Evolutionary conservation across 176 grass and related monocot genomes (phyloP).

Genomic region (Rhynchospora pubera): DNA sequence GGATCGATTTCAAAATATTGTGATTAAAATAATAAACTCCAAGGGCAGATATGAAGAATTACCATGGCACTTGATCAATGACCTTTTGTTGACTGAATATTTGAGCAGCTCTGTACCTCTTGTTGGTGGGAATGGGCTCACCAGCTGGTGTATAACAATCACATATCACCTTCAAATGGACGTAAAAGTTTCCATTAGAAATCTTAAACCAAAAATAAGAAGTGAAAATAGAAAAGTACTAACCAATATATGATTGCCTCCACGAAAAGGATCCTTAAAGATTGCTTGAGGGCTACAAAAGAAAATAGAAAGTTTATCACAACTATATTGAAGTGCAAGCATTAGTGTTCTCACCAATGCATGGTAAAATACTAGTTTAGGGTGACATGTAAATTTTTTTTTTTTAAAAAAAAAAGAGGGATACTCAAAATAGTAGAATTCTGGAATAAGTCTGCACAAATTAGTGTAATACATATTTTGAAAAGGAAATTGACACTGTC

Average conservation of each 20-base stretch:
- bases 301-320: conserved; percentile 3
- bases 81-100: conserved; percentile 85
- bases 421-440: not conserved
- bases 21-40: not conserved
- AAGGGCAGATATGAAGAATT: conserved; percentile 17
- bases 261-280: conserved; percentile 97
- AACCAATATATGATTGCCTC: conserved; percentile 94
- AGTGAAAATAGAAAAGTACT: conserved; percentile 8
- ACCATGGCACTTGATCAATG: conserved; percentile 74
- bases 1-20: not conserved
- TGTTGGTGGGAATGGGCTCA: conserved; percentile 78
- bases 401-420: not conserved
- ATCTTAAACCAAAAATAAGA: not conserved
- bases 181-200: not conserved
- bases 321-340: not conserved
- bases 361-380: not conserved
- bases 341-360: not conserved
- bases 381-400: not conserved
- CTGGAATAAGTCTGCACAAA: not conserved
- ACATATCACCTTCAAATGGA: conserved; percentile 63
- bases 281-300: conserved; percentile 80
- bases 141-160: conserved; percentile 75
- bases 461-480: not conserved
- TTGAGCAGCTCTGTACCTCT: conserved; percentile 46
- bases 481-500: not conserved